These are phyloP conservation scores for Chionographis japonica DNA, from an alignment of 106 monocot genomes.

Conservation along the genomic window DNA sequence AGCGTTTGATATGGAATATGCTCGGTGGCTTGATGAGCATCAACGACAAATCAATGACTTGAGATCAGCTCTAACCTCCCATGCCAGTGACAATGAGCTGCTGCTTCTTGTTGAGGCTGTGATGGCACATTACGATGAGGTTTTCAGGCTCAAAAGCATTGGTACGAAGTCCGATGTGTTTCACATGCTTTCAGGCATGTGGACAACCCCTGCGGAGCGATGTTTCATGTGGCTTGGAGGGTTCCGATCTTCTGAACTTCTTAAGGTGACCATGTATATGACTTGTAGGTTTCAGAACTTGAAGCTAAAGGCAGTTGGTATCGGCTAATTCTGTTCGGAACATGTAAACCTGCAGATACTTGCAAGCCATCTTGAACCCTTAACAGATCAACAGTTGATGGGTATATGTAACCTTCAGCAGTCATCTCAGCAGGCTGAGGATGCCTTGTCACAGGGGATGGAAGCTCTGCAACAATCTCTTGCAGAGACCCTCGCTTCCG, in stretches of 20 bases:
- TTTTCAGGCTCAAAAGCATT: constrained; percentile 67
- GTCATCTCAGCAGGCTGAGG: constrained; percentile 86
- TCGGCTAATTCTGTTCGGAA: too few relatives aligned
- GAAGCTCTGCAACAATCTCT: constrained; percentile 91
- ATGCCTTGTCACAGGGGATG: constrained; percentile 93
- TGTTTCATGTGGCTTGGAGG: constrained; percentile 98
- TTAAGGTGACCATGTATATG: constrained; percentile 44
- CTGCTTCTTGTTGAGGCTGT: constrained; percentile 52
- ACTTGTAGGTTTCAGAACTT: too few relatives aligned
- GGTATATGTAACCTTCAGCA: constrained; percentile 94
- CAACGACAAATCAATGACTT: constrained; percentile 63
- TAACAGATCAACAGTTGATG: constrained; percentile 87
- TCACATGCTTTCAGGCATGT: constrained; percentile 95
- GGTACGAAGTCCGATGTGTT: constrained; percentile 73
- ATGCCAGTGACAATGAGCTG: constrained; percentile 52
- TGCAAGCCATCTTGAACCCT: constrained; percentile 70
- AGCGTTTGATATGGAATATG: constrained; percentile 85
- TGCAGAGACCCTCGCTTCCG: constrained; percentile 63
- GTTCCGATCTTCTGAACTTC: constrained; percentile 77
- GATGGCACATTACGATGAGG: constrained; percentile 71
- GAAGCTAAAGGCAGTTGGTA: too few relatives aligned
- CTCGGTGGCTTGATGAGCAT: constrained; percentile 86
- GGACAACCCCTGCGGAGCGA: constrained; percentile 83
- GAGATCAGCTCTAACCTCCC: constrained; percentile 54
- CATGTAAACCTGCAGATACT: constrained; percentile 41